Conservation (phyloP, 176 grass and related monocot genomes). For the Oryza meridionalis region DNA sequence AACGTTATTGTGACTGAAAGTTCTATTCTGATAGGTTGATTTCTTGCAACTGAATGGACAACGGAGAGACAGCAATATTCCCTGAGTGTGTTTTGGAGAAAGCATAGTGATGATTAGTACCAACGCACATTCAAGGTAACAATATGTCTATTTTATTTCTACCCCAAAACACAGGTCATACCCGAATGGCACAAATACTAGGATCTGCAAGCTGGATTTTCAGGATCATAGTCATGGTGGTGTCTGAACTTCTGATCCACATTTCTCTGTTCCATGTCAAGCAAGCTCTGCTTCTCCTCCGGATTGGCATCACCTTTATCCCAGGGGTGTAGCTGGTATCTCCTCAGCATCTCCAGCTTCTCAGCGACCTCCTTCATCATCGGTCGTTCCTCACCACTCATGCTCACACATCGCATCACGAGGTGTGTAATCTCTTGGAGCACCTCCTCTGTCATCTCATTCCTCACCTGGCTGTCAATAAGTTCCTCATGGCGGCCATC, state of each 20-base stretch:
- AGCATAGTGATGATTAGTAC: background rate
- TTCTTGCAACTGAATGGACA: background rate
- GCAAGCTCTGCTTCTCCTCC: conserved; percentile 49
- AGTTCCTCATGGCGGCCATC: conserved; percentile 18
- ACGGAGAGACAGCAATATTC: background rate
- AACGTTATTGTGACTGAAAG: background rate
- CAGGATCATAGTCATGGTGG: conserved; percentile 38
- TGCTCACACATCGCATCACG: conserved; percentile 39
- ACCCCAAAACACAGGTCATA: background rate
- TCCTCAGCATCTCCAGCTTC: conserved; percentile 30
- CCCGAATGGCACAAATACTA: background rate
- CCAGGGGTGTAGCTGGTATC: conserved; percentile 39
- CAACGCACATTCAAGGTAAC: background rate
- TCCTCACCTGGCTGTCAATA: conserved; percentile 38
- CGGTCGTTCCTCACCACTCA: conserved; percentile 47
- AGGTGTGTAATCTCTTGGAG: conserved; percentile 44
- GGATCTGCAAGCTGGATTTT: conserved; percentile 37
- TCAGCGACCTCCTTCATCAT: conserved; percentile 50
- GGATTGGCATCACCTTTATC: conserved; percentile 12
- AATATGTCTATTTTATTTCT: background rate
- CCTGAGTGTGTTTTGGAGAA: background rate
- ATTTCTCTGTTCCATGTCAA: conserved; percentile 36
- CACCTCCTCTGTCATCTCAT: conserved; percentile 22
- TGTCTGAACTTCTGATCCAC: conserved; percentile 35
- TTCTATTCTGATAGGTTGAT: background rate